Base-by-base conservation (phyloP, 805 yeast species). In the Metschnikowia aberdeeniae region DNA sequence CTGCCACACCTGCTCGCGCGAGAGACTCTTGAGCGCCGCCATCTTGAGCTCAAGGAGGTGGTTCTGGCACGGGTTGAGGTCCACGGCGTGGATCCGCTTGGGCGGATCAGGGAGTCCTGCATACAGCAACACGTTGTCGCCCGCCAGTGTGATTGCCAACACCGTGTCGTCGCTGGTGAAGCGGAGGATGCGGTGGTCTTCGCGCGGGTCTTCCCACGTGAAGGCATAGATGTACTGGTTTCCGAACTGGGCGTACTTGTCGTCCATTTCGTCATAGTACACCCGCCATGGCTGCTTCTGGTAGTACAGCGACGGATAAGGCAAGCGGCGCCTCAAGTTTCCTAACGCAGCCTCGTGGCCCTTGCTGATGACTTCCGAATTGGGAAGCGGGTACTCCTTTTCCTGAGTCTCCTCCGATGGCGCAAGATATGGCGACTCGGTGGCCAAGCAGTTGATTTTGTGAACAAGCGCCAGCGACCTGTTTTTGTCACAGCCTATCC, bases 151-250 rank as follows among this genome's bases (percentile, higher is more conserved):
- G 45, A 86, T 86, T 19, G 92, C 90, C 54, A 86, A 72, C 3
- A 86, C 86, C 1, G 88, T 83, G 58, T 87, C 95, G 27, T 76
- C 73, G 11, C 80, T 64, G 28, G 72, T 68, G 56, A 86, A 70
- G 36, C 81, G 75, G 54, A 86, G 71, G 45, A 86, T 82, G 40
- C 73, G 73, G 49, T 79, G 77, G 67, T 86, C 95, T 66, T 85
- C 93, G 45, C 84, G 75, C 27, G 95, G 95, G 60, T 87, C 95
- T 64, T 86, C 95, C 95, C 95, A 86, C 6, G 95, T 86, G 64
- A 86, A 86, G 4, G 95, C 90, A 60, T 86, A 87, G 49, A 86
- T 87, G 62, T 85, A 86, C 66, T 86, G 89, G 58, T 84, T 76
- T 47, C 77, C 80, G 69, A 86, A 86, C 62, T 85, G 89, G 40